Conservation (phyloP, 768 basidiomycete species). For the Amanita exitialis region DNA sequence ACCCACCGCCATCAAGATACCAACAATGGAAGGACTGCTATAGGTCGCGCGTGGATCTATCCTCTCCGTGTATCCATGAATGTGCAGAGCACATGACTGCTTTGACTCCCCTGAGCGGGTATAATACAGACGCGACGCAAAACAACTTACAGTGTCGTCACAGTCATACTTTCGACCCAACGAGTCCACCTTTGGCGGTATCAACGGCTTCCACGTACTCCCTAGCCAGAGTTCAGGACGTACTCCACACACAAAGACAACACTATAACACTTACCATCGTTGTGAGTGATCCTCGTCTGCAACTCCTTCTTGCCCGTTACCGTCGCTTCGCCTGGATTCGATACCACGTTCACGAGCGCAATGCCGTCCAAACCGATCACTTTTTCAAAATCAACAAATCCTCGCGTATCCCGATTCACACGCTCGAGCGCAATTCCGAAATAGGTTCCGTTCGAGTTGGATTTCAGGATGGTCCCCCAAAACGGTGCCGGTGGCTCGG, state of each 20-base stretch:
- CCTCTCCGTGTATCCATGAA: constrained; percentile 96
- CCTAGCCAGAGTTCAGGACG: constrained; percentile 28
- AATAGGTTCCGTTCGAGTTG: constrained; percentile 98
- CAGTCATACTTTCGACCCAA: constrained; percentile 67
- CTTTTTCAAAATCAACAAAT: constrained; percentile 97
- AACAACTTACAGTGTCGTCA: constrained; percentile 41
- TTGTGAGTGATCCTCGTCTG: constrained; percentile 93
- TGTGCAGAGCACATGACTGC: constrained; percentile 77
- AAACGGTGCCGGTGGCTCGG: constrained; percentile 56
- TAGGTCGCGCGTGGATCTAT: constrained; percentile 85
- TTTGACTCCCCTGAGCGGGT: neutral
- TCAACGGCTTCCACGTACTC: constrained; percentile 78
- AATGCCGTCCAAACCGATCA: constrained; percentile 92
- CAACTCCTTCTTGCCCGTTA: constrained; percentile 65
- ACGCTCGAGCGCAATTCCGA: constrained; percentile 73
- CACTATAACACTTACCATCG: constrained; percentile 50
- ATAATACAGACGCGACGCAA: neutral
- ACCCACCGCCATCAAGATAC: constrained; percentile 92
- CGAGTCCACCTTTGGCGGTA: constrained; percentile 69
- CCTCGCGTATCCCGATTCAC: constrained; percentile 86
- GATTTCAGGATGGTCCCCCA: constrained; percentile 95
- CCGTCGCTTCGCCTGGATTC: constrained; percentile 64
- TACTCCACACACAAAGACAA: neutral
- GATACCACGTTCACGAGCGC: constrained; percentile 86
- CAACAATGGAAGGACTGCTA: constrained; percentile 86